A percentile compares a stretch with the other conserved stretches of the same genome.
phyloP scores from a whole-genome alignment of 2,329 filamentous ascomycete species.

The Sphaerostilbella broomeana region DNA sequence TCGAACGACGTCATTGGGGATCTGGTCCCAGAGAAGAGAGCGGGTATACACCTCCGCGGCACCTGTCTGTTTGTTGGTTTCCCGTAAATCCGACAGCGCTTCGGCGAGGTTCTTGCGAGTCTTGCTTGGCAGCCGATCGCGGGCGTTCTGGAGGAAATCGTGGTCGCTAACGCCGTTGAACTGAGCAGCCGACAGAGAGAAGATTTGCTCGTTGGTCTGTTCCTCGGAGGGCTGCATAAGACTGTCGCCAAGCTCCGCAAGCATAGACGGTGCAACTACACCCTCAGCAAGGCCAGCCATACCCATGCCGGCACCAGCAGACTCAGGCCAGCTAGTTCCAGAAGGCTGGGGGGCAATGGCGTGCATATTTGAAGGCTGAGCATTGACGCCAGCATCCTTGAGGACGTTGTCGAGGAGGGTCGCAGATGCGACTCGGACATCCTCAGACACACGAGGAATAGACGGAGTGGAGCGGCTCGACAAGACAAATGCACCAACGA shows the following conservation, averaged over 20 bases:
- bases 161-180: slow-evolving; percentile 70
- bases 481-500: slow-evolving; percentile 92
- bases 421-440: slow-evolving; percentile 71
- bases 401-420: slow-evolving; percentile 73
- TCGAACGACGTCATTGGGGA: slow-evolving; percentile 82
- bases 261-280: slow-evolving; percentile 48
- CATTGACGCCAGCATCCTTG: slow-evolving; percentile 65
- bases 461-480: slow-evolving; percentile 70
- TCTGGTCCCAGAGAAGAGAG: slow-evolving; percentile 88
- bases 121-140: slow-evolving; percentile 50
- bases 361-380: slow-evolving; percentile 36
- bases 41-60: slow-evolving; percentile 88
- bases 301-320: slow-evolving; percentile 38
- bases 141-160: slow-evolving; percentile 58
- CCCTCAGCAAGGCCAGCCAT: slow-evolving; percentile 27
- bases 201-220: slow-evolving; percentile 82
- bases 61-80: slow-evolving; percentile 57
- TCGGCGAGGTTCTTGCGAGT: slow-evolving; percentile 72
- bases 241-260: slow-evolving; percentile 60
- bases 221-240: slow-evolving; percentile 72
- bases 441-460: slow-evolving; percentile 72
- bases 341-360: slow-evolving; percentile 47
- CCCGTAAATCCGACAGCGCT: slow-evolving; percentile 71
- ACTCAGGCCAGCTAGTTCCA: slow-evolving; percentile 40
- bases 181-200: slow-evolving; percentile 77